A percentile compares a stretch with the other conserved stretches of the same genome.
Evolutionary conservation across 352 stramenopile species (phyloP).

Genomic region (Aphanomyces stellatus): DNA sequence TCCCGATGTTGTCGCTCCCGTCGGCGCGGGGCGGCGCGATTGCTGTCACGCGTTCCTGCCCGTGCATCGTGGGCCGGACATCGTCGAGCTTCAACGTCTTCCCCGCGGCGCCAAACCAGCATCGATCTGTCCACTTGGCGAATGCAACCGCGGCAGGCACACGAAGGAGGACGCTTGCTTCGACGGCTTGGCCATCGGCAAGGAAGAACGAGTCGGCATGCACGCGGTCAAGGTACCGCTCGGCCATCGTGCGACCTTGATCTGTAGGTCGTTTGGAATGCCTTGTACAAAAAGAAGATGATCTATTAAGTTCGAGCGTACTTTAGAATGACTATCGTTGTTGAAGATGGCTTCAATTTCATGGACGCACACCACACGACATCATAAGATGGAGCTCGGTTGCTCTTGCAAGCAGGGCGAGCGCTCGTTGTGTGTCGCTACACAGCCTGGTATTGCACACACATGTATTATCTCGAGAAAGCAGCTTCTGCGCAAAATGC

Average conservation of each 20-base stretch:
- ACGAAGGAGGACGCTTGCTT: conserved; percentile 9
- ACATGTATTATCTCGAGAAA: background rate
- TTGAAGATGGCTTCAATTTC: no score
- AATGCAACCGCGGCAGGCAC: background rate
- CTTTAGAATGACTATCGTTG: background rate
- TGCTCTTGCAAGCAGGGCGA: background rate
- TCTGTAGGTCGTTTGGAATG: background rate
- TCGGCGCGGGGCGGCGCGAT: background rate
- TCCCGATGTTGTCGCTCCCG: conserved; percentile 6
- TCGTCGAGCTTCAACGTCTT: background rate
- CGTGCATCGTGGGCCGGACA: background rate
- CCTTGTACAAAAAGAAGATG: background rate
- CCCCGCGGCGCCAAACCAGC: background rate
- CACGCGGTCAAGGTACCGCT: conserved; percentile 11
- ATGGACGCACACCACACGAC: no score
- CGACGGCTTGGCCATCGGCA: conserved; percentile 12
- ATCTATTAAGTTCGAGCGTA: background rate
- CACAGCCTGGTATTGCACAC: background rate
- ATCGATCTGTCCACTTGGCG: background rate
- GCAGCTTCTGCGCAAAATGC: background rate
- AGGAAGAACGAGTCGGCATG: conserved; percentile 8
- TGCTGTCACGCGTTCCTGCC: conserved; percentile 1
- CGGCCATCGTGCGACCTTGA: background rate
- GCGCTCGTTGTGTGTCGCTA: background rate
- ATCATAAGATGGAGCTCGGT: no score